Evolutionary conservation across 177 flowering plant species (phyloP).

Genomic region (Tripterygium wilfordii): DNA sequence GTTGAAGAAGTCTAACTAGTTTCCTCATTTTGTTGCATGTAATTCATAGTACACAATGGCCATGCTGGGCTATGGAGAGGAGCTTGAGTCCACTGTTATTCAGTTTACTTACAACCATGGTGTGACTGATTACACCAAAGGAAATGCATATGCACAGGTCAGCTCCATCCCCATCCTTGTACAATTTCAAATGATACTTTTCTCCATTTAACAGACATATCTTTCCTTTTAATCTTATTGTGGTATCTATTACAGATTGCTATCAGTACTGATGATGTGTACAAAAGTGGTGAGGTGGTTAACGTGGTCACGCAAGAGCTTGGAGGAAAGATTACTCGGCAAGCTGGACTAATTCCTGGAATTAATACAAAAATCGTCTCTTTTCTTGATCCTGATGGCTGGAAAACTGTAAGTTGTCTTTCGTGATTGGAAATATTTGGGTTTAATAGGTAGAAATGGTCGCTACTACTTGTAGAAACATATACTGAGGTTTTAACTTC

Average conservation of each 20-base stretch:
- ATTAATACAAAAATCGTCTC: slow-evolving; percentile 81
- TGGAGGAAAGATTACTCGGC: slow-evolving; percentile 92
- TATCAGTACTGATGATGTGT: slow-evolving; percentile 88
- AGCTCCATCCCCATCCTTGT: background rate
- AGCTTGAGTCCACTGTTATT: slow-evolving; percentile 71
- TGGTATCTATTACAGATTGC: slow-evolving; percentile 53
- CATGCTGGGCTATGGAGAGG: slow-evolving; percentile 90
- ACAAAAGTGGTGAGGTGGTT: slow-evolving; percentile 84
- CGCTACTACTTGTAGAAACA: too few species aligned
- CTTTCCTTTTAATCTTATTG: background rate
- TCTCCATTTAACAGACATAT: background rate
- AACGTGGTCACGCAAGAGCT: slow-evolving; percentile 77
- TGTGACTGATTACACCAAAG: slow-evolving; percentile 94
- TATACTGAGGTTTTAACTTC: too few species aligned
- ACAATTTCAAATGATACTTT: background rate
- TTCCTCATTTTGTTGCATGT: slow-evolving; percentile 8
- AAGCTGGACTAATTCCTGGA: slow-evolving; percentile 92
- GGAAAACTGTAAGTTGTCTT: slow-evolving; percentile 78
- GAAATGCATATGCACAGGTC: slow-evolving; percentile 98
- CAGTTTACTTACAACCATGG: slow-evolving; percentile 94
- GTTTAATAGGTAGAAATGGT: too few species aligned
- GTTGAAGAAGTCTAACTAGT: background rate
- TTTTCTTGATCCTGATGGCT: slow-evolving; percentile 96
- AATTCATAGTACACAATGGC: slow-evolving; percentile 67
- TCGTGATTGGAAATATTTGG: too few species aligned